These are phyloP conservation scores for Aphanoascus verrucosus DNA, from an alignment of 2,329 filamentous ascomycete genomes.

Conservation along the genomic window DNA sequence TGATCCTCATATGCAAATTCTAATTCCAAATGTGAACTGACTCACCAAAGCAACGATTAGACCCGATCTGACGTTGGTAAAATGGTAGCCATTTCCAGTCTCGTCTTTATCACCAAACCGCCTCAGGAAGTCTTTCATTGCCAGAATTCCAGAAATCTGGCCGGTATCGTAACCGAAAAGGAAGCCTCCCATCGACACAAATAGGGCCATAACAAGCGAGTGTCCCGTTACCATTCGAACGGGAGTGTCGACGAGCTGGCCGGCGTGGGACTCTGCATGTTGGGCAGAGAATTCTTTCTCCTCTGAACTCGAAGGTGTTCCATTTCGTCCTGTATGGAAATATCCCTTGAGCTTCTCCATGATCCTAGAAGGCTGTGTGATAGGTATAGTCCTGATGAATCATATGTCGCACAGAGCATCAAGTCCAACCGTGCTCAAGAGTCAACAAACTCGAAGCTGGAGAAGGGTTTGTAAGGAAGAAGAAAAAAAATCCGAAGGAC, in stretches of 20 bases:
- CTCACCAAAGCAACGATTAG: constrained; percentile 37
- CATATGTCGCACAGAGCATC: too few species aligned
- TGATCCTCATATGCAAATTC: background rate
- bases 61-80: constrained; percentile 37
- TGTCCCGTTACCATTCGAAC: constrained; percentile 36
- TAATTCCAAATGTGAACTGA: constrained; percentile 15
- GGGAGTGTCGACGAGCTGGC: constrained; percentile 31
- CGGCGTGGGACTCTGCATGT: constrained; percentile 9
- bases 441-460: too few species aligned
- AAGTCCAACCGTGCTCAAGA: too few species aligned
- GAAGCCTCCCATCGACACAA: constrained; percentile 41
- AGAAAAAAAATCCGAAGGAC: too few species aligned
- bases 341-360: constrained; percentile 9
- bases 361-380: too few species aligned
- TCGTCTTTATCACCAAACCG: constrained; percentile 32
- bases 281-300: constrained; percentile 6
- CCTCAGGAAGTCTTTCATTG: constrained; percentile 37
- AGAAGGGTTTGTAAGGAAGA: too few species aligned
- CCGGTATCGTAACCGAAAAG: constrained; percentile 36
- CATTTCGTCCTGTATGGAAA: background rate
- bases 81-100: constrained; percentile 25
- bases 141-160: constrained; percentile 38
- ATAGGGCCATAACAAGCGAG: constrained; percentile 34
- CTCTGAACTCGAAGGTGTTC: background rate
- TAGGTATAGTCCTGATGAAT: too few species aligned